These are phyloP conservation scores for Boletus sp. DNA, from an alignment of 768 basidiomycete genomes.

Conservation along the genomic window DNA sequence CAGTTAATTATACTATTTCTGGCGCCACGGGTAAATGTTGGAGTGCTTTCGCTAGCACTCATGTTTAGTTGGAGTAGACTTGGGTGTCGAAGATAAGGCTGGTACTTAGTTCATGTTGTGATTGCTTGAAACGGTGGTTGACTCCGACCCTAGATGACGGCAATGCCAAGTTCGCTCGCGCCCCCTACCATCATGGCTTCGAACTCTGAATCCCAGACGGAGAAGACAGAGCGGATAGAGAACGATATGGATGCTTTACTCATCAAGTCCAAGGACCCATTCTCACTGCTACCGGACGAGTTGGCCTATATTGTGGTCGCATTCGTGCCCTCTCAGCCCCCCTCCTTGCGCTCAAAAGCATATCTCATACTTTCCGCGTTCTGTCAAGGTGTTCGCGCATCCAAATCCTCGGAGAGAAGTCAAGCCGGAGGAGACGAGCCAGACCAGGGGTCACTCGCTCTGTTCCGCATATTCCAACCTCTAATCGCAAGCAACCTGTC, in stretches of 20 bases:
- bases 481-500: constrained; percentile 47
- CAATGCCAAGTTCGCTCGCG: background rate
- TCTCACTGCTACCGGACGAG: constrained; percentile 50
- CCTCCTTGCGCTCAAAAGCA: constrained; percentile 57
- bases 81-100: background rate
- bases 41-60: constrained; percentile 11
- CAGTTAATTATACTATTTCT: constrained; percentile 44
- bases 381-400: constrained; percentile 55
- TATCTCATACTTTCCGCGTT: constrained; percentile 66
- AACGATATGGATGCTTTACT: constrained; percentile 30
- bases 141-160: background rate
- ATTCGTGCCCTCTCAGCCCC: constrained; percentile 47
- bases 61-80: constrained; percentile 5
- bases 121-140: background rate
- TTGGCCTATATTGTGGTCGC: constrained; percentile 47
- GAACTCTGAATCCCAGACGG: background rate
- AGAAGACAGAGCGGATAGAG: background rate
- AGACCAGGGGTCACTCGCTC: constrained; percentile 46
- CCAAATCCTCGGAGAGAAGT: constrained; percentile 33
- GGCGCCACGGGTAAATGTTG: constrained; percentile 5
- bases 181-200: constrained; percentile 10
- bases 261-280: constrained; percentile 32
- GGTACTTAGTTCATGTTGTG: background rate
- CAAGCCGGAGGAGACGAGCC: constrained; percentile 36
- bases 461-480: constrained; percentile 51